These are phyloP conservation scores for Trypanosoma vivax DNA, from an alignment of 208 protist species.

Conservation along the genomic window DNA sequence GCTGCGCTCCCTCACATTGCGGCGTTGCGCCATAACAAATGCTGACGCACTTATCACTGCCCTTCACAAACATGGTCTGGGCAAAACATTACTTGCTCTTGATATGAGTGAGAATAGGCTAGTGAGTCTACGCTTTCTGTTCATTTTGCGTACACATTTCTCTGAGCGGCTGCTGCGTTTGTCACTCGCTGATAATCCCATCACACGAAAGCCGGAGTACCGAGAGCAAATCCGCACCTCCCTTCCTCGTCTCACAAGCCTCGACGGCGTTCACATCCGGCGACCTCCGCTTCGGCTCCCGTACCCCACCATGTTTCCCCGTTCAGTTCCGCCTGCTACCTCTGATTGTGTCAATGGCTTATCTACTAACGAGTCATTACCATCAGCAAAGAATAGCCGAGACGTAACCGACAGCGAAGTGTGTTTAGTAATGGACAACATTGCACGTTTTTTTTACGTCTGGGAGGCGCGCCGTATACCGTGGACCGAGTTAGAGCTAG, in stretches of 20 bases:
- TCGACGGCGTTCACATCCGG: slow-evolving; percentile 74
- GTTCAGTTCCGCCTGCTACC: slow-evolving; percentile 17
- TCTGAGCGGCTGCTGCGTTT: slow-evolving; percentile 64
- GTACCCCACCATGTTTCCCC: slow-evolving; percentile 35
- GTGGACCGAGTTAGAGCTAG: slow-evolving; percentile 39
- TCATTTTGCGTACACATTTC: slow-evolving; percentile 61
- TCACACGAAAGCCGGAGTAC: slow-evolving; percentile 85
- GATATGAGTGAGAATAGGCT: slow-evolving; percentile 75
- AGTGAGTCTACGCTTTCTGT: slow-evolving; percentile 73
- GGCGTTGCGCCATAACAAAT: slow-evolving; percentile 39
- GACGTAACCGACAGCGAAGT: slow-evolving; percentile 15
- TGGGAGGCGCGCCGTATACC: slow-evolving; percentile 74
- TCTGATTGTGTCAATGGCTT: not conserved
- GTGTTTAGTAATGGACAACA: slow-evolving; percentile 38
- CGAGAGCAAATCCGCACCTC: slow-evolving; percentile 74
- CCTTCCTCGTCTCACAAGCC: slow-evolving; percentile 64
- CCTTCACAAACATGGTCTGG: slow-evolving; percentile 49
- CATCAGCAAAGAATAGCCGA: not conserved
- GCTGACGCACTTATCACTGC: slow-evolving; percentile 57
- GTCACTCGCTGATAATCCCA: slow-evolving; percentile 63
- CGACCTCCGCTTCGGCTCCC: slow-evolving; percentile 62
- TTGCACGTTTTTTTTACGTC: slow-evolving; percentile 59
- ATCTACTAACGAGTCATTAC: not conserved
- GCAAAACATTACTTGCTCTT: slow-evolving; percentile 51
- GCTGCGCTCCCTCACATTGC: slow-evolving; percentile 44